A percentile compares a stretch with the other conserved stretches of the same genome.
phyloP scores from a whole-genome alignment of 768 basidiomycete species.

The Naganishia friedmannii region DNA sequence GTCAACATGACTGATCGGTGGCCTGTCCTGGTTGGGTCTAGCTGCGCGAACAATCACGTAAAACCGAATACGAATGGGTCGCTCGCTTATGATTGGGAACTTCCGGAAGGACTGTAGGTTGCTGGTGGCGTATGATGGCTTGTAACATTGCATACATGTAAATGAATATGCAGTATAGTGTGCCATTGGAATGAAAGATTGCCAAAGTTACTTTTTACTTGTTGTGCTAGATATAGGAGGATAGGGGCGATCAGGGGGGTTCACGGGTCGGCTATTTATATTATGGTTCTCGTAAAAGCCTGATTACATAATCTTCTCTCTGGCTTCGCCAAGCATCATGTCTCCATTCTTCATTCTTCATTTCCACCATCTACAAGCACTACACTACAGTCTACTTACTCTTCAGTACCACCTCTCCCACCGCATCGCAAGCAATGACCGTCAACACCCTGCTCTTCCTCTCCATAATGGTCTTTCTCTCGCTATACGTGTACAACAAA shows the following conservation, averaged over 20 bases:
- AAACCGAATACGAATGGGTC: conserved; percentile 22
- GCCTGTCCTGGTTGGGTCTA: neutral
- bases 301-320: neutral
- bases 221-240: too few relatives aligned
- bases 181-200: too few relatives aligned
- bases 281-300: neutral
- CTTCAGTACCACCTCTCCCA: neutral
- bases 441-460: conserved; percentile 5
- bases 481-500: conserved; percentile 3
- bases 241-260: too few relatives aligned
- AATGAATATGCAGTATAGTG: too few relatives aligned
- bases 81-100: conserved; percentile 29
- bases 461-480: neutral
- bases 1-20: too few relatives aligned
- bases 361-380: neutral
- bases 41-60: conserved; percentile 29
- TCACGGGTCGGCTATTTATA: neutral
- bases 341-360: neutral
- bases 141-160: too few relatives aligned
- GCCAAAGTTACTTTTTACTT: too few relatives aligned
- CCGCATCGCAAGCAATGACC: neutral
- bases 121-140: neutral
- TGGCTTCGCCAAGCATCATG: neutral
- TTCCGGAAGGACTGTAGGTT: conserved; percentile 5
- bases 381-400: neutral